Base-by-base conservation (phyloP, 73 alveolate genomes). In the Paramecium bursaria region DNA sequence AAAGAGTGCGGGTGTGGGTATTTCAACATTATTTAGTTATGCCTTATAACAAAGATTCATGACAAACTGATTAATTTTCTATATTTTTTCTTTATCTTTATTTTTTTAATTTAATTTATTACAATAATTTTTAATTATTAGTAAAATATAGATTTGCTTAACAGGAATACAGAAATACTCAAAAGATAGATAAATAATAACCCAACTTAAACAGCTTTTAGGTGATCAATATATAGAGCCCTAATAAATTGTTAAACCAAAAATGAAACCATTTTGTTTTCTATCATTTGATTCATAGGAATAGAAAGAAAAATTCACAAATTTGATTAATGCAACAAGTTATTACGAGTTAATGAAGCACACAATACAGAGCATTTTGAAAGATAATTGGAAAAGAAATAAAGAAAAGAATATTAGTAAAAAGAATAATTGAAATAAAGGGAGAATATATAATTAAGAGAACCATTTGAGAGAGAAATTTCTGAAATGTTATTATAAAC, bases 231-330 rank as follows among this genome's bases (percentile, higher is more conserved):
- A 53, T 39, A 53, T 79, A 10, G 10, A 52, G n/a, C 76, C 60
- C 25, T n/a, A 48, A 1, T 54, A 79, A 39, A 54, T 79, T 0
- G 46, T 61, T 23, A 79, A 79, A 54, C 89, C 89, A 11, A 79
- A 79, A 53, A 79, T 53, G 89, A 79, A 79, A 19, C 75, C 75
- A 53, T 53, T 79, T 22, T 61, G 85, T 33, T 79, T 79, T 50
- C 25, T 79, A 27, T 21, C 31, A 55, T 79, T 79, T 22, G 22
- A 22, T 19, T 46, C n/a, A 39, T 53, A 19, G 0, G 89, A 79
- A 33, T 48, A 54, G 31, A 61, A 73, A 19, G 50, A 79, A 39
- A 74, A 49, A 42, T 29, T 33, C 15, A 46, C 46, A 53, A 15
- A 79, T 53, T 15, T 39, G 35, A 79, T 31, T 53, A 26, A 54